These are phyloP conservation scores for Polyplosphaeria fusca DNA, from an alignment of 495 filamentous ascomycete species.

Conservation along the genomic window DNA sequence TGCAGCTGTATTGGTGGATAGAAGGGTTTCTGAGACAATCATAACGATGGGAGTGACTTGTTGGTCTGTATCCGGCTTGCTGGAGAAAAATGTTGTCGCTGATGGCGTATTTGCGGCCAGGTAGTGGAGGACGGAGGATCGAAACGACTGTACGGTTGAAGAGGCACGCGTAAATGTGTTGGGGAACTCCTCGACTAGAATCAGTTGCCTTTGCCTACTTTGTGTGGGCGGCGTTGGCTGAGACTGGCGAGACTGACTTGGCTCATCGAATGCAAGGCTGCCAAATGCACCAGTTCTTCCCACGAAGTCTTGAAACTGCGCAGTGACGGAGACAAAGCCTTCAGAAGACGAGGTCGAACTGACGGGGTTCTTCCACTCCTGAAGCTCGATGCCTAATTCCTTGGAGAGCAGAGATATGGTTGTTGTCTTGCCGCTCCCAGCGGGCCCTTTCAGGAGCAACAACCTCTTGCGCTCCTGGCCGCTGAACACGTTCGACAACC, in stretches of 20 bases:
- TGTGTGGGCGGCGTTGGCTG: conserved; percentile 34
- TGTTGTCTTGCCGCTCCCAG: conserved; percentile 89
- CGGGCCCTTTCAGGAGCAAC: conserved; percentile 83
- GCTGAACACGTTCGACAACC: conserved; percentile 71
- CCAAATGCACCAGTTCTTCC: conserved; percentile 72
- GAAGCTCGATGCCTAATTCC: conserved; percentile 64
- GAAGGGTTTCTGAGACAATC: conserved; percentile 81
- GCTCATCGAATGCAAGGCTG: conserved; percentile 58
- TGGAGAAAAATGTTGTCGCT: conserved; percentile 38
- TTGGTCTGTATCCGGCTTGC: conserved; percentile 22
- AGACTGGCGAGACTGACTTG: not conserved
- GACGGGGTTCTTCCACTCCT: conserved; percentile 88
- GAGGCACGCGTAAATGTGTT: conserved; percentile 70
- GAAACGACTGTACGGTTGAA: conserved; percentile 66
- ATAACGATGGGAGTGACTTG: conserved; percentile 74
- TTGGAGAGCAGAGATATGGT: conserved; percentile 73
- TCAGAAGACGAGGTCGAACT: conserved; percentile 55
- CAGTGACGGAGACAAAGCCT: conserved; percentile 61
- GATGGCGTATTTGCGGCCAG: conserved; percentile 59
- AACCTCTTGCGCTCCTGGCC: conserved; percentile 59
- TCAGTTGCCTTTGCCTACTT: conserved; percentile 51
- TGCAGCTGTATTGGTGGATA: conserved; percentile 69
- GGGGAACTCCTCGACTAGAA: conserved; percentile 93
- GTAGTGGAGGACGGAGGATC: conserved; percentile 68
- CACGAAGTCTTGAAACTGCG: conserved; percentile 90